A percentile compares a stretch with the other conserved stretches of the same genome.
These are phyloP conservation scores for Ministeria vibrans DNA, from an alignment of 78 protist genomes.

Conservation along the genomic window DNA sequence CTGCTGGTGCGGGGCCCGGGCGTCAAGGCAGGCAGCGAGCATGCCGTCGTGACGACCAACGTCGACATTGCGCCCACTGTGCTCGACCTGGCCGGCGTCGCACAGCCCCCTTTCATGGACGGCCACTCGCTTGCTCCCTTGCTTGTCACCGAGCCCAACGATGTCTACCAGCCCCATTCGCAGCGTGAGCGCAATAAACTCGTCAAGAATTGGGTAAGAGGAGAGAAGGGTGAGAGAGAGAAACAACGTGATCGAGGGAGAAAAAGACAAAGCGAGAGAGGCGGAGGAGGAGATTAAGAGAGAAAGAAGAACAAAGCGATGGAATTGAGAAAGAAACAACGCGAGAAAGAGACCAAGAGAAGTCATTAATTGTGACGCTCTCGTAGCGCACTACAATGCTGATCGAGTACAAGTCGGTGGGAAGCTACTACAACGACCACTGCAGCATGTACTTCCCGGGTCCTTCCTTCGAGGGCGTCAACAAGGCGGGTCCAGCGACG, in stretches of 20 bases:
- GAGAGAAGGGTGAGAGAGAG: not conserved
- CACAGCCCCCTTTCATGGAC: slow-evolving; percentile 7
- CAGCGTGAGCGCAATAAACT: not conserved
- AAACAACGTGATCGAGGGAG: too few relatives aligned
- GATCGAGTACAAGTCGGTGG: too few relatives aligned
- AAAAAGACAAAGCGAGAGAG: not conserved
- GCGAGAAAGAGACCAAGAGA: too few relatives aligned
- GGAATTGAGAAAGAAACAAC: too few relatives aligned
- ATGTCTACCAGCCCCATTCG: not conserved
- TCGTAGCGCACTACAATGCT: too few relatives aligned
- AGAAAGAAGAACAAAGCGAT: not conserved
- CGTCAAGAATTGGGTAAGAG: not conserved
- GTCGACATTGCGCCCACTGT: slow-evolving; percentile 23
- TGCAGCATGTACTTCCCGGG: too few relatives aligned
- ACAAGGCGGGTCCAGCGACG: too few relatives aligned
- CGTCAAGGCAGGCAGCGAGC: not conserved
- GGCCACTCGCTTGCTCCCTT: slow-evolving; percentile 7
- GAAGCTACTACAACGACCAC: too few relatives aligned
- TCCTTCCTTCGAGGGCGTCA: too few relatives aligned
- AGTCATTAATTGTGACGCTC: too few relatives aligned
- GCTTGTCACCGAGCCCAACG: not conserved
- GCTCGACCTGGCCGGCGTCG: slow-evolving; percentile 19
- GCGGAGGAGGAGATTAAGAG: not conserved
- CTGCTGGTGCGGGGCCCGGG: slow-evolving; percentile 21
- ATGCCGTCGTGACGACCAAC: not conserved